phyloP scores from a whole-genome alignment of 2,329 filamentous ascomycete species.

The Akanthomyces lecanii region DNA sequence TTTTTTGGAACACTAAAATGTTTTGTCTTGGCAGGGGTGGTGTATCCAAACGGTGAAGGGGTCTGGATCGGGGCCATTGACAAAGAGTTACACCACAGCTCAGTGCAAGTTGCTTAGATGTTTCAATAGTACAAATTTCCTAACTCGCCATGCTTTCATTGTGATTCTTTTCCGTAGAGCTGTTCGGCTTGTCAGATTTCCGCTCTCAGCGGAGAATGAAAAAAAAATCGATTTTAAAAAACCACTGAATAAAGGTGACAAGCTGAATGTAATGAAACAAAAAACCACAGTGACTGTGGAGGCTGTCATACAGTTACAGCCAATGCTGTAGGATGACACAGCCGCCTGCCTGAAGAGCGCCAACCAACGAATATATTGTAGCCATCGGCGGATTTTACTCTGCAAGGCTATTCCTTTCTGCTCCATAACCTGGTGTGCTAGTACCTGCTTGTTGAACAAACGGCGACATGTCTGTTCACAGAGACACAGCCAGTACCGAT shows the following conservation, averaged over 20 bases:
- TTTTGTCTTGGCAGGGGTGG: background rate
- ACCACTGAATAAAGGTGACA: too few species aligned
- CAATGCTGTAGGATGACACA: background rate
- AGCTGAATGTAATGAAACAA: background rate
- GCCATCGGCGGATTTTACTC: too few species aligned
- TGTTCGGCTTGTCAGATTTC: too few species aligned
- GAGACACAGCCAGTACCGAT: background rate
- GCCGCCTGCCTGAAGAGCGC: background rate
- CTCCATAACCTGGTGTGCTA: background rate
- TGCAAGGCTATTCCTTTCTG: background rate
- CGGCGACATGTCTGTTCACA: background rate
- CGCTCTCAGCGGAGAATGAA: too few species aligned
- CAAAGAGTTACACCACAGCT: slow-evolving; percentile 7
- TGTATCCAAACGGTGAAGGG: slow-evolving; percentile 8
- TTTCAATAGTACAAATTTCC: background rate
- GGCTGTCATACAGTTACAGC: background rate
- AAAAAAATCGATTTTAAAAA: background rate
- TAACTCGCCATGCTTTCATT: background rate
- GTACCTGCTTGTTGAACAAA: too few species aligned
- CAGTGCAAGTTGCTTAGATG: background rate
- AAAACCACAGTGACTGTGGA: background rate
- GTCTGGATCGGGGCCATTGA: slow-evolving; percentile 12
- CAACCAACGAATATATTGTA: too few species aligned
- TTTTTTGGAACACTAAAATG: background rate
- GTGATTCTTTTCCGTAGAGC: too few species aligned